Evolutionary conservation across 805 yeast species (phyloP).

Genomic region (Candida xiaguanensis): DNA sequence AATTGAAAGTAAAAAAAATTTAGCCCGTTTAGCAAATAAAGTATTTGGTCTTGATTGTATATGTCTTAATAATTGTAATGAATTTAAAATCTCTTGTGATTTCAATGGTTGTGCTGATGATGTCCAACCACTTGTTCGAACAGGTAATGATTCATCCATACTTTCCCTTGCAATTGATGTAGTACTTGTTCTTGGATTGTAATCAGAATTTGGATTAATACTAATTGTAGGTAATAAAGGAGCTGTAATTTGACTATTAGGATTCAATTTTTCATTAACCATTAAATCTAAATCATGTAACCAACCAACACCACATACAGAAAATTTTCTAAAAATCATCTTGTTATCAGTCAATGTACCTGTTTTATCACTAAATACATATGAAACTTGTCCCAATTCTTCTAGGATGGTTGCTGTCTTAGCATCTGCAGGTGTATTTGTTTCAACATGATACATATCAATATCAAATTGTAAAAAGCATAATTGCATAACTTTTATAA

Average conservation of each 20-base stretch:
- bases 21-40: slow-evolving; percentile 65
- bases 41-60: slow-evolving; percentile 71
- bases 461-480: slow-evolving; percentile 81
- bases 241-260: slow-evolving; percentile 7
- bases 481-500: slow-evolving; percentile 85
- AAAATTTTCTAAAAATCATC: slow-evolving; percentile 87
- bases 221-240: slow-evolving; percentile 8
- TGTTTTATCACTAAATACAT: slow-evolving; percentile 92
- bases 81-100: slow-evolving; percentile 39
- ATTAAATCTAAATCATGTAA: slow-evolving; percentile 65
- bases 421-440: slow-evolving; percentile 91
- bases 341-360: slow-evolving; percentile 94
- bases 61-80: slow-evolving; percentile 64
- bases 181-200: slow-evolving; percentile 22
- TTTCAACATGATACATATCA: slow-evolving; percentile 84
- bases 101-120: slow-evolving; percentile 47
- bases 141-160: slow-evolving; percentile 21
- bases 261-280: slow-evolving; percentile 8
- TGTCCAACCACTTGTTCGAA: slow-evolving; percentile 35
- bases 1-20: slow-evolving; percentile 73
- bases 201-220: slow-evolving; percentile 5
- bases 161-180: slow-evolving; percentile 32
- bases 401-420: slow-evolving; percentile 94
- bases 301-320: slow-evolving; percentile 89
- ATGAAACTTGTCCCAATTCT: slow-evolving; percentile 95